phyloP scores from a whole-genome alignment of 768 basidiomycete species.

The Trametes cubensis region DNA sequence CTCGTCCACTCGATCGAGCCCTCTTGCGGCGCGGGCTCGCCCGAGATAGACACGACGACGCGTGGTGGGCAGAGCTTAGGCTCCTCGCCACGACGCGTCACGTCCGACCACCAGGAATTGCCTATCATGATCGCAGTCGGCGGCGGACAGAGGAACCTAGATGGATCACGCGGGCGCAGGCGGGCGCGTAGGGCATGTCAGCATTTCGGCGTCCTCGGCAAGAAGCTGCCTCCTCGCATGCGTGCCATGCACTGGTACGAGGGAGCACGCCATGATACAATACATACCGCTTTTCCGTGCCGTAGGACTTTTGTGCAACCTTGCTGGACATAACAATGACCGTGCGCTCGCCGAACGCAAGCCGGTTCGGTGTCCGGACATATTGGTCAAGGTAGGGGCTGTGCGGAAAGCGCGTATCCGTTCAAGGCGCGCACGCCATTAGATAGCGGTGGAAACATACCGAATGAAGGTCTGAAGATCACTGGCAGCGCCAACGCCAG shows the following conservation, averaged over 20 bases:
- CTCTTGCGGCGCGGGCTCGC: slow-evolving; percentile 84
- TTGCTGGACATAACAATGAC: slow-evolving; percentile 98
- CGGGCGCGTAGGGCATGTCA: slow-evolving; percentile 23
- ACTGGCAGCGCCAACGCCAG: slow-evolving; percentile 54
- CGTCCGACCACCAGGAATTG: slow-evolving; percentile 92
- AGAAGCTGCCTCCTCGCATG: background rate
- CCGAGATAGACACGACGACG: slow-evolving; percentile 90
- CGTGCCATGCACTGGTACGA: background rate
- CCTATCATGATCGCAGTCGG: slow-evolving; percentile 94
- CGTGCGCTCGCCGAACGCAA: slow-evolving; percentile 90
- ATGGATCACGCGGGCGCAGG: slow-evolving; percentile 8
- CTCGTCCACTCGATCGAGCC: slow-evolving; percentile 87
- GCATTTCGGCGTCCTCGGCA: slow-evolving; percentile 9
- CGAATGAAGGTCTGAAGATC: slow-evolving; percentile 83
- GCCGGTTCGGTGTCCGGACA: slow-evolving; percentile 78
- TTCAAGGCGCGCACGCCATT: slow-evolving; percentile 24
- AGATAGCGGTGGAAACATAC: slow-evolving; percentile 41
- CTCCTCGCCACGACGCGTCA: slow-evolving; percentile 72
- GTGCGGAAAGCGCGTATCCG: slow-evolving; percentile 10
- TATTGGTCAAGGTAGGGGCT: slow-evolving; percentile 82
- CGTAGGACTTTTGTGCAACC: slow-evolving; percentile 97
- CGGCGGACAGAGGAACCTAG: slow-evolving; percentile 87
- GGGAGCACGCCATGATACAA: background rate
- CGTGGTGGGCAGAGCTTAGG: slow-evolving; percentile 75
- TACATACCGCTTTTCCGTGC: slow-evolving; percentile 88